Conservation (phyloP, 352 stramenopile genomes). For the Globisporangium nodosum region DNA sequence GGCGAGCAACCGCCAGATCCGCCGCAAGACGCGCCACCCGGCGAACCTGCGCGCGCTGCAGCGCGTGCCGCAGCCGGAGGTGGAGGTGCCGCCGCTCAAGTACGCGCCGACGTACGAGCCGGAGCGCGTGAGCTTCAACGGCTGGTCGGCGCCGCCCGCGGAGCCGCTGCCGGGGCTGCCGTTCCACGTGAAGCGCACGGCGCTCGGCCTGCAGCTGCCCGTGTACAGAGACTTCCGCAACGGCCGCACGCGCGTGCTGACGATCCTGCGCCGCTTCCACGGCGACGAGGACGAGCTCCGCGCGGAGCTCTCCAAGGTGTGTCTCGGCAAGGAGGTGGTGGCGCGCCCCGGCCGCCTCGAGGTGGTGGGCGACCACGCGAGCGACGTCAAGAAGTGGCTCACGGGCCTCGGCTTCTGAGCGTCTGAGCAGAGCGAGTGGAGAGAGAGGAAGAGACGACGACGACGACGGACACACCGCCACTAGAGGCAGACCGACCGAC, state of each 20-base stretch:
- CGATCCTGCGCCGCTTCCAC: conserved; percentile 76
- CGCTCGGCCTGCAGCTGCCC: conserved; percentile 68
- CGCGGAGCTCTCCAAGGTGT: conserved; percentile 84
- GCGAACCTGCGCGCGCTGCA: conserved; percentile 60
- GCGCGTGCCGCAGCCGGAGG: conserved; percentile 44
- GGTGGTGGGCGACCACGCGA: conserved; percentile 66
- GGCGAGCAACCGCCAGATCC: conserved; percentile 83
- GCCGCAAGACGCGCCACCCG: conserved; percentile 74
- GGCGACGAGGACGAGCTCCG: conserved; percentile 74
- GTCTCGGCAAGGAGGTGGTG: conserved; percentile 64
- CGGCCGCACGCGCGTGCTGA: conserved; percentile 82
- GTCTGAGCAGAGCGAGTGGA: not conserved
- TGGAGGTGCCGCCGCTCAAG: conserved; percentile 69
- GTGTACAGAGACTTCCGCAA: conserved; percentile 87
- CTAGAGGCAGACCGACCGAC: not conserved
- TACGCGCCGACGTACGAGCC: conserved; percentile 79
- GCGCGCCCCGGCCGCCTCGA: conserved; percentile 69
- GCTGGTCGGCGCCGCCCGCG: conserved; percentile 74
- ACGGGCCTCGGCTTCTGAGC: conserved; percentile 76
- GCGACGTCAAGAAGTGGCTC: conserved; percentile 80
- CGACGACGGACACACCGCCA: conserved; percentile 3
- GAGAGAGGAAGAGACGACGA: conserved; percentile 7
- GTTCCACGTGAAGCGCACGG: conserved; percentile 81
- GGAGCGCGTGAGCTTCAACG: conserved; percentile 85
- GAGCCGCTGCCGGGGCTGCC: conserved; percentile 53